phyloP scores from a whole-genome alignment of 805 yeast species.

The Metschnikowia gelsemii region DNA sequence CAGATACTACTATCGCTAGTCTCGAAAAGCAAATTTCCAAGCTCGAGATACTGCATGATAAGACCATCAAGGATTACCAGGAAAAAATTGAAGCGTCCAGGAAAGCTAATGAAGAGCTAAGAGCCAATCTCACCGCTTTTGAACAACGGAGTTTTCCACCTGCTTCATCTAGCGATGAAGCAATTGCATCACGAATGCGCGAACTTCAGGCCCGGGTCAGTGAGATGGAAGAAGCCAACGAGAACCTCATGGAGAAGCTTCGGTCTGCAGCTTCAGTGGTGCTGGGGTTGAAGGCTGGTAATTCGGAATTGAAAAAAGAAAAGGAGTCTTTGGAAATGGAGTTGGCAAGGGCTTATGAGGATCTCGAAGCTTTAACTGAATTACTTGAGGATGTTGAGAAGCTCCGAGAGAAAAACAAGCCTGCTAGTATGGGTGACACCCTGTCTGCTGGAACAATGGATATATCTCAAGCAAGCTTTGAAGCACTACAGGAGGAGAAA shows the following conservation, averaged over 20 bases:
- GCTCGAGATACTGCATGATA: constrained; percentile 34
- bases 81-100: constrained; percentile 22
- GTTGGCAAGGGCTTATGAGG: constrained; percentile 17
- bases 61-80: constrained; percentile 26
- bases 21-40: constrained; percentile 43
- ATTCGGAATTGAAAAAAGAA: constrained; percentile 5
- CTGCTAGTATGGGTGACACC: neutral
- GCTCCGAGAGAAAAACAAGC: neutral
- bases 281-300: constrained; percentile 30
- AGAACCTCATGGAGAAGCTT: constrained; percentile 42
- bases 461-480: neutral
- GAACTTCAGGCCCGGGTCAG: constrained; percentile 13
- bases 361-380: constrained; percentile 11
- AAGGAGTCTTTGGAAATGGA: constrained; percentile 12
- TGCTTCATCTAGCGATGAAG: constrained; percentile 5
- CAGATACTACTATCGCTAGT: constrained; percentile 42
- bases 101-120: constrained; percentile 26
- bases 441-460: neutral
- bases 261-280: constrained; percentile 39
- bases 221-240: constrained; percentile 29
- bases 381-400: constrained; percentile 14
- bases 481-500: constrained; percentile 1
- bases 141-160: constrained; percentile 19
- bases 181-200: constrained; percentile 20
- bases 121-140: constrained; percentile 21